These are phyloP conservation scores for Hypoxylon fragiforme DNA, from an alignment of 495 filamentous ascomycete species.

Conservation along the genomic window DNA sequence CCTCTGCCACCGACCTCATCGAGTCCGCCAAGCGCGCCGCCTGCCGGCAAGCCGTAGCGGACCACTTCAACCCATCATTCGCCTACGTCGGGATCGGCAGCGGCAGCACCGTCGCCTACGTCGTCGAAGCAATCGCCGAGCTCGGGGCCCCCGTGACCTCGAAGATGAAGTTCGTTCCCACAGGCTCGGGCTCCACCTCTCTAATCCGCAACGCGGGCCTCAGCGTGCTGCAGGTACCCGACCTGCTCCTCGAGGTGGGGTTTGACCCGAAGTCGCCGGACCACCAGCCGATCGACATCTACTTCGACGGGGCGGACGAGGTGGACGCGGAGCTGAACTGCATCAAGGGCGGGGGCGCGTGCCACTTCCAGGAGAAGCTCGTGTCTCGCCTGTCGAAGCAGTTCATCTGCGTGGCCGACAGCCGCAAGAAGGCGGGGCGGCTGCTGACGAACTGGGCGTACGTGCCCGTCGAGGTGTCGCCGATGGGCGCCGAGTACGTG, in stretches of 20 bases:
- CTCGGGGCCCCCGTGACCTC: conserved; percentile 61
- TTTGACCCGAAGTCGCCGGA: conserved; percentile 23
- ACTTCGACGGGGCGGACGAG: conserved; percentile 96
- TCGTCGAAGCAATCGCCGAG: conserved; percentile 88
- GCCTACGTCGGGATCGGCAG: conserved; percentile 89
- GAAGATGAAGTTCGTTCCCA: conserved; percentile 83
- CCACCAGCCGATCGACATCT: conserved; percentile 66
- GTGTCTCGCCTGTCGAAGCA: conserved; percentile 83
- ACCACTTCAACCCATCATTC: conserved; percentile 74
- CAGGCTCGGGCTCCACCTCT: conserved; percentile 84
- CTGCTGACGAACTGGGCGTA: conserved; percentile 80
- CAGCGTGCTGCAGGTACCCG: conserved; percentile 68
- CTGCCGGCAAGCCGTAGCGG: conserved; percentile 78
- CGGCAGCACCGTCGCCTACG: conserved; percentile 91
- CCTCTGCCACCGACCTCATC: conserved; percentile 45
- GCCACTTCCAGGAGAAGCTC: conserved; percentile 96
- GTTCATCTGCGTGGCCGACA: conserved; percentile 94
- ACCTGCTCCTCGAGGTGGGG: conserved; percentile 37
- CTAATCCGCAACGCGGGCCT: conserved; percentile 79
- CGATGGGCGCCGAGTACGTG: conserved; percentile 73
- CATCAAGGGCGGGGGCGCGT: conserved; percentile 96
- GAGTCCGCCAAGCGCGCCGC: conserved; percentile 85
- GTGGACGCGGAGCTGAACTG: conserved; percentile 93
- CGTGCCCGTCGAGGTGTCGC: conserved; percentile 92
- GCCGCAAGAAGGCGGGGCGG: conserved; percentile 77